Conservation (phyloP, 2,329 filamentous ascomycete species). For the Penicillium sclerotigenum region DNA sequence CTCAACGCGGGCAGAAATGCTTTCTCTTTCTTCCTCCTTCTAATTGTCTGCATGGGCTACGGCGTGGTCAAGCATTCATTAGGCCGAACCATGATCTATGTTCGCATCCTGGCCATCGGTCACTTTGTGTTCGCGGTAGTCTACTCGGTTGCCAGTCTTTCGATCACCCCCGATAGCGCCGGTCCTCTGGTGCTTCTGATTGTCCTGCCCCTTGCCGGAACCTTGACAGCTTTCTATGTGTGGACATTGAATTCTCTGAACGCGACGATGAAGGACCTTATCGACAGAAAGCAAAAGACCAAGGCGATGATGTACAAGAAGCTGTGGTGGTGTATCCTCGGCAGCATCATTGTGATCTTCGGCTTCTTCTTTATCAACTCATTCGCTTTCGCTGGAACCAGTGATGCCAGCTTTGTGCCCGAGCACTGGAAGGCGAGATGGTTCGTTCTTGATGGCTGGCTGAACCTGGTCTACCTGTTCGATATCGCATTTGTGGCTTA, state of each 20-base stretch:
- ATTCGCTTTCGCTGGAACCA: constrained; percentile 83
- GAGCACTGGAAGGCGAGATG: constrained; percentile 96
- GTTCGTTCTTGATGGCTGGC: constrained; percentile 96
- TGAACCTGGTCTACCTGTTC: constrained; percentile 92
- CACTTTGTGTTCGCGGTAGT: constrained; percentile 95
- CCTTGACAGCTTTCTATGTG: constrained; percentile 93
- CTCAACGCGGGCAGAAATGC: constrained; percentile 93
- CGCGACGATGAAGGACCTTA: constrained; percentile 91
- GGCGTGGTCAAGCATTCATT: constrained; percentile 93
- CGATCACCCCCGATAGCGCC: constrained; percentile 83
- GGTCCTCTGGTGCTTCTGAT: constrained; percentile 89
- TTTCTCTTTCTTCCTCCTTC: constrained; percentile 94
- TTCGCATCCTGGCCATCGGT: constrained; percentile 82
- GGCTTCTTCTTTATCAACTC: constrained; percentile 99
- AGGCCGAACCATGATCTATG: constrained; percentile 89
- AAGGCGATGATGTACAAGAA: constrained; percentile 98
- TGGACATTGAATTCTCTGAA: constrained; percentile 98
- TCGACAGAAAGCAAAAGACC: constrained; percentile 86
- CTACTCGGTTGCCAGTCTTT: constrained; percentile 84
- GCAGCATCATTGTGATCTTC: constrained; percentile 92
- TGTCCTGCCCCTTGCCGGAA: constrained; percentile 85
- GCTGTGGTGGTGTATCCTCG: constrained; percentile 95
- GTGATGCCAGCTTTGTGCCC: constrained; percentile 85
- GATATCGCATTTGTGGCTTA: constrained; percentile 93
- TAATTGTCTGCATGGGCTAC: constrained; percentile 99